A percentile compares a stretch with the other conserved stretches of the same genome.
phyloP scores from a whole-genome alignment of 257 asterid species.

The Capsicum chinense region DNA sequence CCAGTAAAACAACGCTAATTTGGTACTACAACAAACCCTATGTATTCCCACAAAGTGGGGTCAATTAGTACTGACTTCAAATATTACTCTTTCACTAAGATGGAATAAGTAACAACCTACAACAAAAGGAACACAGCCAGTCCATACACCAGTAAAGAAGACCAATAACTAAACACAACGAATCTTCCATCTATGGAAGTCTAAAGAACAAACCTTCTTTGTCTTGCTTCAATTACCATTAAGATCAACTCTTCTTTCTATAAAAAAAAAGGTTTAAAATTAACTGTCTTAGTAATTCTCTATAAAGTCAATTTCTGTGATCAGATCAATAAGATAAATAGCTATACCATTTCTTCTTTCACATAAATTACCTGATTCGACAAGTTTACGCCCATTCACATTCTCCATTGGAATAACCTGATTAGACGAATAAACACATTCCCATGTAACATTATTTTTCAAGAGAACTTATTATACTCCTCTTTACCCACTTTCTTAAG shows the following conservation, averaged over 20 bases:
- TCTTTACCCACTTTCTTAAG: constrained; percentile 87
- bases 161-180: not conserved
- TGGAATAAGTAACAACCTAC: constrained; percentile 5
- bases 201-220: constrained; percentile 68
- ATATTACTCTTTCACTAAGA: constrained; percentile 5
- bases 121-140: not conserved
- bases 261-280: constrained; percentile 29
- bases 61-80: not conserved
- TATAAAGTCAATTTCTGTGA: constrained; percentile 17
- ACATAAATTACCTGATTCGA: constrained; percentile 93
- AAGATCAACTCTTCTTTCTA: constrained; percentile 98
- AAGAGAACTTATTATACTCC: constrained; percentile 59
- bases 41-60: too few species aligned
- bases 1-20: not conserved
- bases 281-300: constrained; percentile 27
- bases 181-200: not conserved
- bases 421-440: constrained; percentile 25
- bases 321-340: constrained; percentile 24
- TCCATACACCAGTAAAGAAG: not conserved
- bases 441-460: constrained; percentile 27
- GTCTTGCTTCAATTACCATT: constrained; percentile 96
- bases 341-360: constrained; percentile 91
- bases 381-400: constrained; percentile 89
- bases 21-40: not conserved
- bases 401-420: constrained; percentile 95